Percentiles rank a stretch among this genome's conserved stretches.
Conservation (phyloP, 257 asterid species). For the Haberlea rhodopensis region DNA sequence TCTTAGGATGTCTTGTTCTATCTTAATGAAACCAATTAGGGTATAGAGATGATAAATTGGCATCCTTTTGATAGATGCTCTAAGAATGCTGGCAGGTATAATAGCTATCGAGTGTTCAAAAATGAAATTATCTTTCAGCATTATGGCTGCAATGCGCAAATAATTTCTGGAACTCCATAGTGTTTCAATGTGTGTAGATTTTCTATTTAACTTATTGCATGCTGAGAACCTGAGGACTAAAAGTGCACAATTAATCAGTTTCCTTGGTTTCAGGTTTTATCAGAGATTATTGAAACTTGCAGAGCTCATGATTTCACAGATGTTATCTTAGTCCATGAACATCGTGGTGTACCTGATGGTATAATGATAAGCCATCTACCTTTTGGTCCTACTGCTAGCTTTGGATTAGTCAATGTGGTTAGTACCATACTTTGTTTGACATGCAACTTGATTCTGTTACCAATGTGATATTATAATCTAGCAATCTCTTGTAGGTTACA, state of each 20-base stretch:
- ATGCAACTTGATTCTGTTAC: background rate
- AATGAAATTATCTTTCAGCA: background rate
- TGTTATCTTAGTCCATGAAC: slow-evolving; percentile 87
- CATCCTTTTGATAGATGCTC: background rate
- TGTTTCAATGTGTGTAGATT: background rate
- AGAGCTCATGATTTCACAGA: slow-evolving; percentile 87
- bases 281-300: slow-evolving; percentile 89
- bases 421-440: slow-evolving; percentile 31
- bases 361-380: slow-evolving; percentile 88
- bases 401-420: slow-evolving; percentile 93
- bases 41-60: slow-evolving; percentile 1
- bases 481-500: slow-evolving; percentile 59
- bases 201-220: background rate
- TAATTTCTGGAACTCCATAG: background rate
- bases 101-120: background rate
- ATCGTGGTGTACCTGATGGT: slow-evolving; percentile 96
- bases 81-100: background rate
- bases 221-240: background rate
- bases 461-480: slow-evolving; percentile 17
- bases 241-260: slow-evolving; percentile 4
- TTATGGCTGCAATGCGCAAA: background rate
- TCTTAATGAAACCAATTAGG: background rate
- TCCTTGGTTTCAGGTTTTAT: slow-evolving; percentile 54
- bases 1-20: slow-evolving; percentile 8
- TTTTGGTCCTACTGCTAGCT: slow-evolving; percentile 92